Conservation (phyloP, 371 early-diverging fungal species). For the Syncephalastrum racemosum region DNA sequence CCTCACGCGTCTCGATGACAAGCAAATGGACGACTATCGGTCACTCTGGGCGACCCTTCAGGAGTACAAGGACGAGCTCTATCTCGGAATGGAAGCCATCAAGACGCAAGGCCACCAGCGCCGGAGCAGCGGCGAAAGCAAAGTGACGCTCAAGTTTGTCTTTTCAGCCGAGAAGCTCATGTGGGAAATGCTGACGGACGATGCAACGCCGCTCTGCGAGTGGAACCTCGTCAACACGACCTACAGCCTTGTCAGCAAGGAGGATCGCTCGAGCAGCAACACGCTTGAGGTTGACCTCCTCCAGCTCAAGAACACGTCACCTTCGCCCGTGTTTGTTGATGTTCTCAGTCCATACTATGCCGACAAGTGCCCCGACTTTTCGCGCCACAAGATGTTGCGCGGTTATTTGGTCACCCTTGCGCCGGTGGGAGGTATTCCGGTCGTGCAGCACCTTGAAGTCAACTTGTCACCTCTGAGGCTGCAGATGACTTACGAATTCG, state of each 20-base stretch:
- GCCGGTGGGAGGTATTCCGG: constrained; percentile 85
- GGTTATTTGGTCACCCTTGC: constrained; percentile 74
- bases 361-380: constrained; percentile 52
- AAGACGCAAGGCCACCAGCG: constrained; percentile 45
- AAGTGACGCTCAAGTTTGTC: constrained; percentile 40
- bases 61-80: constrained; percentile 61
- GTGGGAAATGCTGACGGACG: constrained; percentile 61
- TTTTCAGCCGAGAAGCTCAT: constrained; percentile 44
- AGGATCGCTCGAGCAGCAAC: constrained; percentile 62
- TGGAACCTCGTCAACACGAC: constrained; percentile 52
- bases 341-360: constrained; percentile 65
- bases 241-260: constrained; percentile 54
- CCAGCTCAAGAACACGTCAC: constrained; percentile 63
- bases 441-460: constrained; percentile 86
- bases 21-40: constrained; percentile 32
- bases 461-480: constrained; percentile 76
- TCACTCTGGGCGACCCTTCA: constrained; percentile 26
- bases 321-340: constrained; percentile 60
- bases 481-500: constrained; percentile 82
- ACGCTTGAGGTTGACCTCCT: constrained; percentile 76
- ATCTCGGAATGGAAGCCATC: constrained; percentile 70
- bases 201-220: constrained; percentile 52
- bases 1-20: constrained; percentile 20
- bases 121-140: constrained; percentile 31
- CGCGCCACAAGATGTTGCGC: constrained; percentile 80